phyloP scores from a whole-genome alignment of 2,329 filamentous ascomycete species.

The Penicillium brasilianum region DNA sequence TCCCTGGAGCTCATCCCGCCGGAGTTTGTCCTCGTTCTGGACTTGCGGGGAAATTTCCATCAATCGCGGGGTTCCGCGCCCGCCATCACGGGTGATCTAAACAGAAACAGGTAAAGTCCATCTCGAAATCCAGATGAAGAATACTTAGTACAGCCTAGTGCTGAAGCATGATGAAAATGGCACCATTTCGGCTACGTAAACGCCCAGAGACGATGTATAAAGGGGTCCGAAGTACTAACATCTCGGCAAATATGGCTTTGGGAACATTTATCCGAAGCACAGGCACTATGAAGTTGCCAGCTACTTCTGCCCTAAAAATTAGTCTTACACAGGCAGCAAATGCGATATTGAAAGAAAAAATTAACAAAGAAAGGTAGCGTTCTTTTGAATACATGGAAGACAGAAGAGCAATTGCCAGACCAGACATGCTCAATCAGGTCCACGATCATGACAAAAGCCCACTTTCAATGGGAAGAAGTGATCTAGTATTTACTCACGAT shows the following conservation, averaged over 20 bases:
- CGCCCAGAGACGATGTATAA: neutral
- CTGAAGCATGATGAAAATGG: neutral
- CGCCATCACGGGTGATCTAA: neutral
- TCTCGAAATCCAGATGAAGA: neutral
- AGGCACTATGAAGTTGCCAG: neutral
- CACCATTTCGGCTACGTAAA: constrained; percentile 1
- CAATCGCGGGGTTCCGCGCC: constrained; percentile 6
- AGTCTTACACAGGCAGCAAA: neutral
- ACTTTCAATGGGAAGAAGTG: neutral
- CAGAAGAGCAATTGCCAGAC: neutral
- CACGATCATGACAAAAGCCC: neutral
- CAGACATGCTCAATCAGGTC: neutral
- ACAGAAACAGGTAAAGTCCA: neutral
- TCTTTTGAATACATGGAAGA: too few species aligned
- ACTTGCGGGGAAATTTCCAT: constrained; percentile 9
- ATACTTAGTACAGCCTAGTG: neutral
- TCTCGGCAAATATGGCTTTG: neutral
- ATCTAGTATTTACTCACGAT: neutral
- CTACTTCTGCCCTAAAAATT: neutral
- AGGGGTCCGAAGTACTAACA: neutral
- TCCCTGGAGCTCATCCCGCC: constrained; percentile 25
- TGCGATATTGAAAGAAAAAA: neutral
- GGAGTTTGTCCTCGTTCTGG: constrained; percentile 31
- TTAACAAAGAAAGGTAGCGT: too few species aligned
- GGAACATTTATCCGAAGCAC: neutral